phyloP scores from a whole-genome alignment of 2,329 filamentous ascomycete species.

The Colletotrichum abscissum region DNA sequence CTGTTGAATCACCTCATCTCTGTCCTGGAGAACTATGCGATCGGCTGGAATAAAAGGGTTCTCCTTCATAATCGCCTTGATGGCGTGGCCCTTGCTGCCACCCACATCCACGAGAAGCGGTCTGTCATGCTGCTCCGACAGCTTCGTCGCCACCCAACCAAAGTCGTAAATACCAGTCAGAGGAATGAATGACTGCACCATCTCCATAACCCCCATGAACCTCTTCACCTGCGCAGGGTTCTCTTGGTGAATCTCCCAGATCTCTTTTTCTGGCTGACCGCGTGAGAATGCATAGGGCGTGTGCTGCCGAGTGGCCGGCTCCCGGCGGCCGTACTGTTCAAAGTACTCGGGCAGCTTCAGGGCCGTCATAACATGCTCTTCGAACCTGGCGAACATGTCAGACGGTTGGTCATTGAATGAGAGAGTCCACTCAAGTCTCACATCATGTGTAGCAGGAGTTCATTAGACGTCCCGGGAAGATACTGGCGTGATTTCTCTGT shows the following conservation, averaged over 20 bases:
- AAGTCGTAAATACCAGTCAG: slow-evolving; percentile 45
- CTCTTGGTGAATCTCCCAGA: slow-evolving; percentile 46
- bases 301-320: slow-evolving; percentile 42
- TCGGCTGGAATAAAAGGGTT: slow-evolving; percentile 21
- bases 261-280: slow-evolving; percentile 42
- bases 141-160: slow-evolving; percentile 40
- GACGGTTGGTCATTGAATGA: too few species aligned
- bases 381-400: slow-evolving; percentile 37
- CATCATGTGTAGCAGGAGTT: slow-evolving; percentile 34
- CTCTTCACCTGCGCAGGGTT: slow-evolving; percentile 39
- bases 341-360: slow-evolving; percentile 46
- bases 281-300: slow-evolving; percentile 43
- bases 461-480: slow-evolving; percentile 26
- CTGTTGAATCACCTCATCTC: slow-evolving; percentile 36
- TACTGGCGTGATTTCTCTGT: slow-evolving; percentile 38
- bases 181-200: slow-evolving; percentile 39
- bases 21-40: slow-evolving; percentile 37
- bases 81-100: slow-evolving; percentile 44
- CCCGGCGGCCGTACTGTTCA: slow-evolving; percentile 42
- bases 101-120: slow-evolving; percentile 47
- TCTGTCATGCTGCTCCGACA: slow-evolving; percentile 21
- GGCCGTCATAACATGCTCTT: slow-evolving; percentile 39
- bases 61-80: slow-evolving; percentile 35
- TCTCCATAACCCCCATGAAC: slow-evolving; percentile 45
- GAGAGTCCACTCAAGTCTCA: neutral